phyloP scores from a whole-genome alignment of 139 green algal genomes.

The Pleodorina starrii region DNA sequence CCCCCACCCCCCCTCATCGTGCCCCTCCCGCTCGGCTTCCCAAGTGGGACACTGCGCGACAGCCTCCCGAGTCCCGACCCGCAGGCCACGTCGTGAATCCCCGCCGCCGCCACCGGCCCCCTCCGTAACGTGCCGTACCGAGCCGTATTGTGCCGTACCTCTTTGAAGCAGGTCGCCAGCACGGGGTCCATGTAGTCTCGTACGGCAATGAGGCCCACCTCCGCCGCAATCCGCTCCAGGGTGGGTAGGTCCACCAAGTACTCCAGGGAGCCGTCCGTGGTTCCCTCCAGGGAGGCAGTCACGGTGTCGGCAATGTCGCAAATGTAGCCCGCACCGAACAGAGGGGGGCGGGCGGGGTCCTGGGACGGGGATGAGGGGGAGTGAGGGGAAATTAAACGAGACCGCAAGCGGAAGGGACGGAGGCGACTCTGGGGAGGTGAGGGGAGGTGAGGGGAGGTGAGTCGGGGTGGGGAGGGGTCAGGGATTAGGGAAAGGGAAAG shows the following conservation, averaged over 20 bases:
- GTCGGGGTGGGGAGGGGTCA: neutral
- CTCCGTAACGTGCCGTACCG: too few species aligned
- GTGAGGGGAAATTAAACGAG: neutral
- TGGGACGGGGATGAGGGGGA: neutral
- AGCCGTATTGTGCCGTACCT: neutral
- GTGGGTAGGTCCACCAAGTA: conserved; percentile 45
- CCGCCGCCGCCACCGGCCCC: too few species aligned
- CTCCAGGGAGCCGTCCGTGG: conserved; percentile 40
- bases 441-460: neutral
- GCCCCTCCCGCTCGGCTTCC: too few species aligned
- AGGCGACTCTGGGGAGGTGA: neutral
- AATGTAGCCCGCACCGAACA: conserved; percentile 83
- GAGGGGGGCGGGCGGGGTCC: neutral
- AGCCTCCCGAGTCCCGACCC: too few species aligned
- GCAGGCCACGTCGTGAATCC: too few species aligned
- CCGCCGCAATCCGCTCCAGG: conserved; percentile 1
- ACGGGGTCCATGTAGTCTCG: conserved; percentile 32
- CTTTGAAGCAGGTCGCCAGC: conserved; percentile 3
- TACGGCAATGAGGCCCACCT: conserved; percentile 9
- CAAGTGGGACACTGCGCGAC: too few species aligned
- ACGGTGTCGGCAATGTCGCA: conserved; percentile 89
- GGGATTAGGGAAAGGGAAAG: neutral
- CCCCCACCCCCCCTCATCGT: too few species aligned
- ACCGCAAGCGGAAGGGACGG: neutral
- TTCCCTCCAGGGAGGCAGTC: conserved; percentile 64